Conservation (phyloP, 2,329 filamentous ascomycete species). For the Dactylellina parvicollis region DNA sequence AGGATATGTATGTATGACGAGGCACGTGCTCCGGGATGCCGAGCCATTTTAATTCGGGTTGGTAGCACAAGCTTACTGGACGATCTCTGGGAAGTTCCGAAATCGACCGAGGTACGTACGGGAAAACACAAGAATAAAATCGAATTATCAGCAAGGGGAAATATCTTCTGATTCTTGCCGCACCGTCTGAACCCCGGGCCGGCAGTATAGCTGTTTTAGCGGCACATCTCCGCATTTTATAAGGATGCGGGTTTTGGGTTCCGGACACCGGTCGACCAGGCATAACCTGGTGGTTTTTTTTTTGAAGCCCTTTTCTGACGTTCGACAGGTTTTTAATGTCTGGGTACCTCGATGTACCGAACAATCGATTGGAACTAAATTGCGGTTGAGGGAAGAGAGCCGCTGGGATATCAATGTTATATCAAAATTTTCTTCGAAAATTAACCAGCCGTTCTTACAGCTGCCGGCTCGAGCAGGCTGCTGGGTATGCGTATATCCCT, state of each 20-base stretch:
- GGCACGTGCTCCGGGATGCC: neutral
- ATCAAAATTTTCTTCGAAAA: neutral
- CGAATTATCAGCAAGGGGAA: too few relatives aligned
- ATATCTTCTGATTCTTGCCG: neutral
- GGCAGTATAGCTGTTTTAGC: too few relatives aligned
- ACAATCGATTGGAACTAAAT: too few relatives aligned
- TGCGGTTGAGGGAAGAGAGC: too few relatives aligned
- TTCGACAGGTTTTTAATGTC: too few relatives aligned
- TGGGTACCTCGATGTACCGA: neutral
- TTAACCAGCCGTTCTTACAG: conserved; percentile 36
- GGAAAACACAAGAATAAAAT: neutral
- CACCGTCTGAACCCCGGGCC: neutral
- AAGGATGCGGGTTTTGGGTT: too few relatives aligned
- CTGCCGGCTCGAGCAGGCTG: conserved; percentile 12
- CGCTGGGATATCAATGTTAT: too few relatives aligned
- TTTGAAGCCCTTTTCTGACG: neutral
- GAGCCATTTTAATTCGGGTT: neutral
- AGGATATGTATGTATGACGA: too few relatives aligned
- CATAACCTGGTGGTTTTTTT: neutral
- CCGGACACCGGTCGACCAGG: too few relatives aligned
- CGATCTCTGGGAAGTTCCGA: neutral
- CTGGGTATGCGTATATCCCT: conserved; percentile 9
- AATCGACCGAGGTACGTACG: neutral
- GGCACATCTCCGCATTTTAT: too few relatives aligned
- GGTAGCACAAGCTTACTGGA: neutral